Evolutionary conservation across 208 protist species (phyloP), one percentile per base, ranked within the genome.

Genomic region (Crithidia fasciculata): DNA sequence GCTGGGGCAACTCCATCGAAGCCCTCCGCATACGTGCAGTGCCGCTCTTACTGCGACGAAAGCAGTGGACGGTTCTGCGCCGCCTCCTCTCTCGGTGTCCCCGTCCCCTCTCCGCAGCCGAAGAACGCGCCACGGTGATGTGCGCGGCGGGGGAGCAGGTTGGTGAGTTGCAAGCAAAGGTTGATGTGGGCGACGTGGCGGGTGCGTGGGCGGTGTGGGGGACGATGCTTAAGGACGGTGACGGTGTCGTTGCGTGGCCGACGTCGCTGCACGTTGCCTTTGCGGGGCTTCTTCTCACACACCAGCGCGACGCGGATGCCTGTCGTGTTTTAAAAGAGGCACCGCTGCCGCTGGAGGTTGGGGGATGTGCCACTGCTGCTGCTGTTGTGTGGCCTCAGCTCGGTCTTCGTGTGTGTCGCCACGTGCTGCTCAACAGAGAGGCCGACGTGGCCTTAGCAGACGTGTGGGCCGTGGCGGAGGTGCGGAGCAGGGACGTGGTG

Each of bases 1-100:
- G 67, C 47, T 79, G 60, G 59, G 74, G 74, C 6, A 44, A 19
- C n/a, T 74, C 74, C n/a, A 4, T 56, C 44, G 74, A 79, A 45
- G 67, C 59, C 15, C 74, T 79, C 57, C 74, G 74, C 57, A 7
- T 41, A 12, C 67, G 55, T 12, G 74, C 60, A 19, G 61, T 69
- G 9, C 59, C 74, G 7, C n/a, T 79, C 10, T 44, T 79, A 39
- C 18, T 56, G 53, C 43, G 44, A 5, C 74, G 16, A 16, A 57
- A 73, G 61, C 41, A 44, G 8, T 79, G 74, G 74, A 4, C 7
- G 4, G 47, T n/a, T 5, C 55, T 79, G 5, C 8, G 60, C 28
- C 52, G 40, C 9, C 39, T 79, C 36, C 66, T 79, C 47, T 40
- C 18, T 10, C 44, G 53, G 44, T 73, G 16, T 52, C 61, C 74